Evolutionary conservation across 2,329 filamentous ascomycete genomes (phyloP).

Genomic region (Eurotiales sp.): DNA sequence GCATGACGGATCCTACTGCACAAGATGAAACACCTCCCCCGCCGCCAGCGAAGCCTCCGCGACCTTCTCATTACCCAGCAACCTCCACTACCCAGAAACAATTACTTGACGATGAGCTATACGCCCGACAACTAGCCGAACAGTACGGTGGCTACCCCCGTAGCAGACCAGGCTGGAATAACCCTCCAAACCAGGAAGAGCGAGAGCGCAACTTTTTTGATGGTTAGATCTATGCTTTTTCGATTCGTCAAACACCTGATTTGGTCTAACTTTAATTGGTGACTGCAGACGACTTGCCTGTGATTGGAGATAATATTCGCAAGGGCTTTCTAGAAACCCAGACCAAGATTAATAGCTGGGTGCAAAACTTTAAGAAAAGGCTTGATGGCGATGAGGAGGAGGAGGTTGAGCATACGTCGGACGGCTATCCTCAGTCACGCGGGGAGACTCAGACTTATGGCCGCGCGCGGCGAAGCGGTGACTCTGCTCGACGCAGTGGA

Average conservation of each 20-base stretch:
- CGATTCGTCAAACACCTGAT: background rate
- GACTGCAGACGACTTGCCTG: conserved; percentile 74
- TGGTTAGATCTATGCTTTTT: conserved; percentile 35
- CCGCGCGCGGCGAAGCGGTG: conserved; percentile 58
- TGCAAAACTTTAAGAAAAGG: conserved; percentile 85
- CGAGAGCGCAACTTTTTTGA: conserved; percentile 89
- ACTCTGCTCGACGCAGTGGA: conserved; percentile 67
- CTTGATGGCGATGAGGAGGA: conserved; percentile 84
- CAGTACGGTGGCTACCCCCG: conserved; percentile 63
- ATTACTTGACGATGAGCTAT: conserved; percentile 83
- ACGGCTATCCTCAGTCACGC: conserved; percentile 34
- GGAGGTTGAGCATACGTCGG: conserved; percentile 40
- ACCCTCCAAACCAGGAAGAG: conserved; percentile 55
- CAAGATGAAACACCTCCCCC: conserved; percentile 64
- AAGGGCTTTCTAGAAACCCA: conserved; percentile 96
- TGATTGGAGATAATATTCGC: conserved; percentile 86
- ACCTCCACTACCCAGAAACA: conserved; percentile 66
- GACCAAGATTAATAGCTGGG: conserved; percentile 87
- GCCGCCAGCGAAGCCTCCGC: conserved; percentile 74
- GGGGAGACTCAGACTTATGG: conserved; percentile 31
- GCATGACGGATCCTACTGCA: conserved; percentile 79
- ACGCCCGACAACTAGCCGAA: conserved; percentile 87
- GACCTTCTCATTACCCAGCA: conserved; percentile 53
- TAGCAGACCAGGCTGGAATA: conserved; percentile 50
- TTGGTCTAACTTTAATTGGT: conserved; percentile 13